A percentile compares a stretch with the other conserved stretches of the same genome.
phyloP scores from a whole-genome alignment of 2,329 filamentous ascomycete genomes.

The Chalaropsis ovoidea region DNA sequence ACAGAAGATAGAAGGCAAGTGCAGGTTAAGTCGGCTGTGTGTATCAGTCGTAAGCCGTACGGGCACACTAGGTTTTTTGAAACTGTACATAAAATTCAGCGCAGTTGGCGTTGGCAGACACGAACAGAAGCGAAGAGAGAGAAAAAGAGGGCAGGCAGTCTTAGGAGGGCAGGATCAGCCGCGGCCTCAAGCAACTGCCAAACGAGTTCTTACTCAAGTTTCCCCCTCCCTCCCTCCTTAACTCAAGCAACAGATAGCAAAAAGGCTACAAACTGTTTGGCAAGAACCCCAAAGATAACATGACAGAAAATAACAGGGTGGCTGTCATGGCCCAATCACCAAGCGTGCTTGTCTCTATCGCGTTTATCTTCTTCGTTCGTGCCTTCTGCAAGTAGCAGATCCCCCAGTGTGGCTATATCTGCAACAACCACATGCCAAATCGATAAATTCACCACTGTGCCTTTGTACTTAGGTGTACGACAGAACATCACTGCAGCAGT shows the following conservation, averaged over 20 bases:
- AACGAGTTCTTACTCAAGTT: not conserved
- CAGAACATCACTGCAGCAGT: not conserved
- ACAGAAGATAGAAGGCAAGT: not conserved
- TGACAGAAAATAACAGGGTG: not conserved
- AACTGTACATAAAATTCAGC: not conserved
- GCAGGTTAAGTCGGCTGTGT: not conserved
- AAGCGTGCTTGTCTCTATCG: not conserved
- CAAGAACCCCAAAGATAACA: not conserved
- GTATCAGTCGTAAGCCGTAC: not conserved
- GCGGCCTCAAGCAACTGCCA: not conserved
- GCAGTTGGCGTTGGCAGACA: not conserved
- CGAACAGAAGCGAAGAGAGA: not conserved
- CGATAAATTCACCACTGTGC: not conserved
- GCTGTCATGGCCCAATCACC: not conserved
- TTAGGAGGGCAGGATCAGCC: not conserved
- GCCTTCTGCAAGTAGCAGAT: constrained; percentile 13
- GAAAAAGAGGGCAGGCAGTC: not conserved
- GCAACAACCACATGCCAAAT: constrained; percentile 5
- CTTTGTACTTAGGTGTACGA: not conserved
- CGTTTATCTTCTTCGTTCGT: not conserved
- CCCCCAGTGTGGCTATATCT: constrained; percentile 3
- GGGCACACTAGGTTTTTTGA: not conserved
- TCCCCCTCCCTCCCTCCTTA: not conserved
- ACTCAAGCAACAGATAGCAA: not conserved
- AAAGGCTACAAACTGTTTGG: not conserved